Conservation (phyloP, 2,329 filamentous ascomycete genomes). For the Pseudocercospora musae region DNA sequence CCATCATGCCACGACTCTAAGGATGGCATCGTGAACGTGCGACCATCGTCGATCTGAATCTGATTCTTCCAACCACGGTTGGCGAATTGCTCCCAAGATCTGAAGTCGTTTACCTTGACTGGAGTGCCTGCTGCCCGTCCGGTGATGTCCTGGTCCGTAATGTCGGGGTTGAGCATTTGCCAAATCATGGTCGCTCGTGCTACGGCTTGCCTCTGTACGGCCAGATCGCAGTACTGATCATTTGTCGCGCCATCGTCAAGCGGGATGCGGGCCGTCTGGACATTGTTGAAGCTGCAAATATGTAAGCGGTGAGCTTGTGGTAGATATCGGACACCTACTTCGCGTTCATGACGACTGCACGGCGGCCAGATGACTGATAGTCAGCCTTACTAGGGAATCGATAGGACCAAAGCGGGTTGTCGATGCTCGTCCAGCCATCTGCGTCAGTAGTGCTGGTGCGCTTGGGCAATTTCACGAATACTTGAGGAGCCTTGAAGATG, state of each 20-base stretch:
- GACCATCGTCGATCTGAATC: not conserved
- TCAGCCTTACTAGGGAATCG: not conserved
- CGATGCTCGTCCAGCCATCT: not conserved
- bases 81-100: not conserved
- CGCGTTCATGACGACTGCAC: not conserved
- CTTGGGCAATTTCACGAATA: not conserved
- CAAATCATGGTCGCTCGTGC: not conserved
- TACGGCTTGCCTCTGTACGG: not conserved
- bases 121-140: not conserved
- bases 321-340: not conserved
- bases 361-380: not conserved
- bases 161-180: not conserved
- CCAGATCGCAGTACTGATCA: not conserved
- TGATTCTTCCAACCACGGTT: not conserved
- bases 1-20: not conserved
- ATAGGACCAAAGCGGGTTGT: not conserved
- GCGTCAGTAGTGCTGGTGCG: not conserved
- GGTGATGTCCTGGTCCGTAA: not conserved
- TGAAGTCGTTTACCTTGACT: not conserved
- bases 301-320: not conserved
- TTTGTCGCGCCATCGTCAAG: not conserved
- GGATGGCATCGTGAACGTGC: not conserved
- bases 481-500: not conserved
- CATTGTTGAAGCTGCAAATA: not conserved
- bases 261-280: not conserved